Percentiles rank a stretch among this genome's conserved stretches.
Conservation (phyloP, 2,329 filamentous ascomycete species). For the Cladorrhinum sp. region DNA sequence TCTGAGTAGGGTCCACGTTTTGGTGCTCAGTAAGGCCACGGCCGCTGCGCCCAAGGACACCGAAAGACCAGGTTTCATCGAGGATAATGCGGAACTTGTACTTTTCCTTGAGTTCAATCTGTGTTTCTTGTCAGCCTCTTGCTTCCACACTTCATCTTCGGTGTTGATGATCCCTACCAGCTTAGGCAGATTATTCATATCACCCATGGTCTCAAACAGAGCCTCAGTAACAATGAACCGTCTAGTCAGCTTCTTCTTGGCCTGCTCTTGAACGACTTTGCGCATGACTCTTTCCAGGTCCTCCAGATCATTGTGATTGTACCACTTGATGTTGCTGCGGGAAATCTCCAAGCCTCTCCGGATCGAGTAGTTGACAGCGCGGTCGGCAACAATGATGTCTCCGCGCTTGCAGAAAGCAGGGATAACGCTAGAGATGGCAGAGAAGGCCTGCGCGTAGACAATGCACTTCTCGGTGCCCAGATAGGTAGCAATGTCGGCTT, state of each 20-base stretch:
- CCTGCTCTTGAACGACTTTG: conserved; percentile 83
- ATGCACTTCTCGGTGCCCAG: conserved; percentile 87
- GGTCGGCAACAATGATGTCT: conserved; percentile 94
- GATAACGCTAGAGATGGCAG: conserved; percentile 94
- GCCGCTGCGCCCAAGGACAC: conserved; percentile 85
- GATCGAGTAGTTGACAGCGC: conserved; percentile 88
- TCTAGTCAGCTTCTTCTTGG: conserved; percentile 79
- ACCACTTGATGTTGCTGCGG: conserved; percentile 88
- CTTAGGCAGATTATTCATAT: conserved; percentile 79
- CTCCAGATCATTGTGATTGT: conserved; percentile 92
- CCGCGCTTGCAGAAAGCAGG: conserved; percentile 96
- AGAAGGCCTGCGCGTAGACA: conserved; percentile 94
- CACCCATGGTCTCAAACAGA: conserved; percentile 86
- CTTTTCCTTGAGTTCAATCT: conserved; percentile 88
- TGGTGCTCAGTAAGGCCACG: conserved; percentile 93
- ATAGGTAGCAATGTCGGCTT: conserved; percentile 88
- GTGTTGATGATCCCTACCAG: conserved; percentile 71
- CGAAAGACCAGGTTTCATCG: conserved; percentile 97
- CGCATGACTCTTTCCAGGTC: conserved; percentile 84
- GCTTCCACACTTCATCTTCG: neutral
- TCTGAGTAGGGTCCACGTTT: conserved; percentile 87
- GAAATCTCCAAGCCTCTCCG: conserved; percentile 93
- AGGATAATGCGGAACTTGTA: conserved; percentile 98
- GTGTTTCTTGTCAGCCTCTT: conserved; percentile 7
- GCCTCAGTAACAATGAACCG: conserved; percentile 96